These are phyloP conservation scores for Cryomyces minteri DNA, from an alignment of 495 filamentous ascomycete species.

Conservation along the genomic window DNA sequence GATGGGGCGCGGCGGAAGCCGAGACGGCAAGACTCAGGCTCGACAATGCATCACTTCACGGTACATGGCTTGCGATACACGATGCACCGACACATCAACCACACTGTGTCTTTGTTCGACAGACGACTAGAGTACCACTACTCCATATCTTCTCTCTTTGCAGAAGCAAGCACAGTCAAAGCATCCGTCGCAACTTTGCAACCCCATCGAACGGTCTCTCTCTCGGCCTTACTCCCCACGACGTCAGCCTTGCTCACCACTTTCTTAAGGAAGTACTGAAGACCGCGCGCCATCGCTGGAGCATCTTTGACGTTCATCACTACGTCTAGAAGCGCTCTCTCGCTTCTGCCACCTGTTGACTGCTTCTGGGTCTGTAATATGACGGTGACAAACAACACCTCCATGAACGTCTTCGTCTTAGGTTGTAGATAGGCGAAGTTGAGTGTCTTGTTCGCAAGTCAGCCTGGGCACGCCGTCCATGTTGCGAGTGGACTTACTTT, in stretches of 20 bases:
- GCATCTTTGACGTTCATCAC: slow-evolving; percentile 41
- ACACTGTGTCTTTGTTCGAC: too few relatives aligned
- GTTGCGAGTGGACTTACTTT: slow-evolving; percentile 25
- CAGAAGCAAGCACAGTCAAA: background rate
- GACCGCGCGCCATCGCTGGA: slow-evolving; percentile 43
- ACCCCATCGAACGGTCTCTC: slow-evolving; percentile 46
- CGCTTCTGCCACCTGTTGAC: slow-evolving; percentile 21
- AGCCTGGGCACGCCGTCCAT: background rate
- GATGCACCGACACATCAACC: too few relatives aligned
- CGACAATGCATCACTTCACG: too few relatives aligned
- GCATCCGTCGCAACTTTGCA: slow-evolving; percentile 43
- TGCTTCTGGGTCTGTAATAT: slow-evolving; percentile 41
- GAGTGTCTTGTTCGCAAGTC: slow-evolving; percentile 25
- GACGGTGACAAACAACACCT: slow-evolving; percentile 57
- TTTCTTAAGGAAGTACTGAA: slow-evolving; percentile 65
- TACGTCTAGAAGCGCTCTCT: slow-evolving; percentile 40
- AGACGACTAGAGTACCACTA: too few relatives aligned
- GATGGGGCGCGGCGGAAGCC: too few relatives aligned
- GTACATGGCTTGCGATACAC: too few relatives aligned
- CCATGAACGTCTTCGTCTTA: slow-evolving; percentile 59
- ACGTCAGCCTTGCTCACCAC: slow-evolving; percentile 56
- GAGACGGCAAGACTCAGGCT: too few relatives aligned
- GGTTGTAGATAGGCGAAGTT: slow-evolving; percentile 60
- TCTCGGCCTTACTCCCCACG: slow-evolving; percentile 37
- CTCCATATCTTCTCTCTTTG: too few relatives aligned